These are phyloP conservation scores for Hypoxylon lienhwacheense DNA, from an alignment of 495 filamentous ascomycete species.

Conservation along the genomic window DNA sequence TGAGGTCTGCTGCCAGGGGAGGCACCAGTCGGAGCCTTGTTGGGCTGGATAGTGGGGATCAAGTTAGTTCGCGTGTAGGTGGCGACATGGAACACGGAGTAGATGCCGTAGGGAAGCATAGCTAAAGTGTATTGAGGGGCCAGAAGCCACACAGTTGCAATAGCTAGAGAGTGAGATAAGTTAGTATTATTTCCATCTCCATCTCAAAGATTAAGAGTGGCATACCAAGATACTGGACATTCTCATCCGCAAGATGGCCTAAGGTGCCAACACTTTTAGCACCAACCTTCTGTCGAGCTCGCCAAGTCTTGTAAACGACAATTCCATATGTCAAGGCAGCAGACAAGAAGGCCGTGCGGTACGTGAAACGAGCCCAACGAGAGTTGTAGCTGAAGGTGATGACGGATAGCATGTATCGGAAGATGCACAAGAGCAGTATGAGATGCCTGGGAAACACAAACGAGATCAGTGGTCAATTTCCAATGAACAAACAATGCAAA, in stretches of 20 bases:
- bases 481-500: not conserved
- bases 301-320: conserved; percentile 97
- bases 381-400: conserved; percentile 80
- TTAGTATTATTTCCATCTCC: conserved; percentile 7
- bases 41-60: conserved; percentile 64
- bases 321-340: conserved; percentile 95
- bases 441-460: conserved; percentile 64
- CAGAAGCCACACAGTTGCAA: conserved; percentile 96
- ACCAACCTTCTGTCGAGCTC: conserved; percentile 72
- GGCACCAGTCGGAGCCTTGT: conserved; percentile 50
- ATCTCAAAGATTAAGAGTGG: conserved; percentile 18
- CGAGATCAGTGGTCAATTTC: conserved; percentile 13
- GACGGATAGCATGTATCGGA: conserved; percentile 80
- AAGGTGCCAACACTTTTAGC: conserved; percentile 59
- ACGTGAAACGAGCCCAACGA: conserved; percentile 72
- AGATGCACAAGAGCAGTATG: conserved; percentile 75
- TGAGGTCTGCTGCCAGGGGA: conserved; percentile 65
- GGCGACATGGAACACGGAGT: conserved; percentile 96
- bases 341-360: conserved; percentile 84
- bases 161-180: conserved; percentile 55
- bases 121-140: conserved; percentile 85
- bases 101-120: conserved; percentile 91
- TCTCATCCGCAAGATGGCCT: conserved; percentile 80
- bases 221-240: conserved; percentile 95
- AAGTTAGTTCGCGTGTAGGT: conserved; percentile 76